phyloP scores from a whole-genome alignment of 805 yeast genomes.

The Cyberlindnera nakhonratchasimensis region DNA sequence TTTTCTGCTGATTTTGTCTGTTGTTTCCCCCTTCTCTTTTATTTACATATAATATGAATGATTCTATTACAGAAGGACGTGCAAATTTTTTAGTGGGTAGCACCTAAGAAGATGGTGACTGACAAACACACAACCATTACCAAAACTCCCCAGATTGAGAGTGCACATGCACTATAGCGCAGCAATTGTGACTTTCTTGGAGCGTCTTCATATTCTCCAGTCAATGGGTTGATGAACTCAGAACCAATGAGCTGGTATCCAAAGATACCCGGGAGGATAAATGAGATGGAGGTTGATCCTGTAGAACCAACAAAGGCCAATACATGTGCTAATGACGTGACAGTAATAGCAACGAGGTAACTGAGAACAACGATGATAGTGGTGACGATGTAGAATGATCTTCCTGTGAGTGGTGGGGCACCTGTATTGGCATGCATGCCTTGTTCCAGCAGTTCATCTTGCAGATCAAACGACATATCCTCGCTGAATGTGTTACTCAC shows the following conservation, averaged over 20 bases:
- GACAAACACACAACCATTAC: constrained; percentile 53
- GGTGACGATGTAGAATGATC: constrained; percentile 50
- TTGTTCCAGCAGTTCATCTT: constrained; percentile 34
- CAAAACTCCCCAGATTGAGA: constrained; percentile 45
- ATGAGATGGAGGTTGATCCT: constrained; percentile 88
- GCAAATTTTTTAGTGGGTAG: constrained; percentile 17
- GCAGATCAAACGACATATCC: constrained; percentile 12
- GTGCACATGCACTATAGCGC: constrained; percentile 36
- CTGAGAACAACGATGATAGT: constrained; percentile 48
- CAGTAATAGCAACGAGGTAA: constrained; percentile 60
- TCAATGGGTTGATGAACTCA: constrained; percentile 31
- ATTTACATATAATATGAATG: background rate
- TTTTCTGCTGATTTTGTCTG: background rate
- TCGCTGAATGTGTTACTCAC: constrained; percentile 4
- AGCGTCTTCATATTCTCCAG: constrained; percentile 29
- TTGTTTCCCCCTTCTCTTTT: background rate
- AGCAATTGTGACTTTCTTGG: constrained; percentile 27
- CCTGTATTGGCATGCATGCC: constrained; percentile 21
- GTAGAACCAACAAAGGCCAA: constrained; percentile 89
- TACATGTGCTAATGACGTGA: constrained; percentile 74
- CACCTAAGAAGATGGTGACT: constrained; percentile 32
- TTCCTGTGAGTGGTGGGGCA: constrained; percentile 29
- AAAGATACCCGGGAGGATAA: constrained; percentile 84
- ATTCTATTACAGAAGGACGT: no score
- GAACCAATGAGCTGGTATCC: constrained; percentile 71